Percentiles rank a stretch among this genome's conserved stretches.
Conservation (phyloP, 2,329 filamentous ascomycete species). For the Aspergillus ruber region DNA sequence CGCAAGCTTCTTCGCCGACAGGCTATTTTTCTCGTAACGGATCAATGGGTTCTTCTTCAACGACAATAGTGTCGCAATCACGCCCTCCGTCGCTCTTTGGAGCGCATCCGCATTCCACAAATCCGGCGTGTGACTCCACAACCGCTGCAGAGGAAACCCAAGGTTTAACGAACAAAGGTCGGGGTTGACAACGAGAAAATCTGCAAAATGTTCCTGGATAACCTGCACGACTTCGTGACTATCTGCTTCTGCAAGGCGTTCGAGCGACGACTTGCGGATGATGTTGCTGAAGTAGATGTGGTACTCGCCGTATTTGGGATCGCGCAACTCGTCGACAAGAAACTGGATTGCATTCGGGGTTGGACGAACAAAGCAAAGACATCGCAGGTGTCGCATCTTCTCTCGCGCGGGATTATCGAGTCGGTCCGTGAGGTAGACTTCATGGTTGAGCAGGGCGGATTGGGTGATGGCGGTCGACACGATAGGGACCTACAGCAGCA, state of each 20-base stretch:
- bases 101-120: slow-evolving; percentile 86
- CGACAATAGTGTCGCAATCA: slow-evolving; percentile 75
- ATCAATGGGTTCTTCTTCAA: slow-evolving; percentile 97
- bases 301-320: slow-evolving; percentile 97
- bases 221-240: slow-evolving; percentile 93
- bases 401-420: slow-evolving; percentile 84
- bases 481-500: slow-evolving; percentile 60
- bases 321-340: slow-evolving; percentile 88
- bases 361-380: slow-evolving; percentile 85
- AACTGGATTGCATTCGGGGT: slow-evolving; percentile 88
- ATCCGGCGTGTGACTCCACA: slow-evolving; percentile 79
- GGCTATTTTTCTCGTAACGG: slow-evolving; percentile 84
- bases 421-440: slow-evolving; percentile 95
- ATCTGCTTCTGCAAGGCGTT: slow-evolving; percentile 90
- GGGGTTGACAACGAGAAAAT: slow-evolving; percentile 90
- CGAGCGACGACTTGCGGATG: slow-evolving; percentile 89
- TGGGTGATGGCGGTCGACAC: slow-evolving; percentile 94
- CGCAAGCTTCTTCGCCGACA: slow-evolving; percentile 84
- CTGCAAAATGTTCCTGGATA: slow-evolving; percentile 93
- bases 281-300: slow-evolving; percentile 97
- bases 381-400: slow-evolving; percentile 96
- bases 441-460: slow-evolving; percentile 87
- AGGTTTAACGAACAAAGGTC: slow-evolving; percentile 82
- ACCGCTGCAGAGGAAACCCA: slow-evolving; percentile 62
- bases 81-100: slow-evolving; percentile 77